Evolutionary conservation across 257 asterid species (phyloP), one percentile per base, ranked within the genome.

Genomic region (Salvia miltiorrhiza): DNA sequence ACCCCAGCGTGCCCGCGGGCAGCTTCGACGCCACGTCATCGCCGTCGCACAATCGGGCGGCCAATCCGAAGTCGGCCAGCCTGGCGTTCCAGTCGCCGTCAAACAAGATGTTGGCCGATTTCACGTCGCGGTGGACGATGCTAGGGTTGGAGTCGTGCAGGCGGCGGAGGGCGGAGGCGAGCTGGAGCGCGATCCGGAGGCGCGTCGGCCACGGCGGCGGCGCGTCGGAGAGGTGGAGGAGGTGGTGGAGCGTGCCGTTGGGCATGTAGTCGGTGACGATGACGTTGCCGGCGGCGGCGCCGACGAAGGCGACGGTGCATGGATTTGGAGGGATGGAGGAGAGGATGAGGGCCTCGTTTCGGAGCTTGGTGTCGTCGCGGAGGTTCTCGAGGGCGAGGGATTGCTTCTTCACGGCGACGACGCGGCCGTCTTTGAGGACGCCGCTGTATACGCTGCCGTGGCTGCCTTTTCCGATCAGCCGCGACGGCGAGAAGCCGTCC

Each of bases 1-100:
- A 90, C 9, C 97, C 97, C 0, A 90, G 79, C 0, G 96, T 90
- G 11, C 95, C 95, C 0, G 96, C 95, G 0, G 94, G 97, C 1
- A 84, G 85, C 55, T 26, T 73, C 17, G 37, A 1, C 58, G 72
- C 66, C 50, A 37, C 75, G 45, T 45, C 67, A 4, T 33, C 67
- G 1, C 37, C 61, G 12, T 66, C 26, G 4, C 39, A 50, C 75
- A 82, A 40, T 4, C 69, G 41, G 0, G 75, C 26, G 0, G 92
- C 86, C 2, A 90, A 72, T 17, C 97, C 97, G n/a, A 88, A 85
- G 62, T 90, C 97, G 55, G 87, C 91, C 75, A 90, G 17, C 76
- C 71, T 85, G 0, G 89, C 84, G 10, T 79, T 70, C 86, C 90
- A 82, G 7, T 43, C 43, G 1, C 41, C 35, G 68, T 85, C 89